Conservation (phyloP, 2,329 filamentous ascomycete genomes). For the Calonectria leucothoes region DNA sequence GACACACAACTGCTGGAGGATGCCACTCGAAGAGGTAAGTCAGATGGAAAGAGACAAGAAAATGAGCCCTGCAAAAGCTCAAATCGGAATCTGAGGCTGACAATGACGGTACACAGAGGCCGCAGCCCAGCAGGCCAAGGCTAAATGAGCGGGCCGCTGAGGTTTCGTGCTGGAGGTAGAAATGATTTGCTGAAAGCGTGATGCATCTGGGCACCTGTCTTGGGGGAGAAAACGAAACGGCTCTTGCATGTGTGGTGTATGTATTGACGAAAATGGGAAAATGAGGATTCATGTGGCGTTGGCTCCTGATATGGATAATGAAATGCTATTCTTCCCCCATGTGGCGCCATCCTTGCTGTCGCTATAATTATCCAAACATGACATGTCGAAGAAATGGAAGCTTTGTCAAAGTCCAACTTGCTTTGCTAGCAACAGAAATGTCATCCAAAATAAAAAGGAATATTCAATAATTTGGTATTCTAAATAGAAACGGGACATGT, state of each 20-base stretch:
- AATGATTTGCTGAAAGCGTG: conserved; percentile 11
- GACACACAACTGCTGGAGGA: conserved; percentile 91
- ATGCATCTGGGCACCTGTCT: conserved; percentile 12
- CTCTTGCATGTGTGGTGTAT: conserved; percentile 31
- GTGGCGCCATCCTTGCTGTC: not conserved
- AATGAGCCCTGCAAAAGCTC: not conserved
- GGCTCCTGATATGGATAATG: conserved; percentile 45
- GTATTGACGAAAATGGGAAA: conserved; percentile 31
- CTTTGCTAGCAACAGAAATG: not conserved
- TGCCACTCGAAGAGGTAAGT: conserved; percentile 84
- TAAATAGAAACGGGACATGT: not conserved
- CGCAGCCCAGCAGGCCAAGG: conserved; percentile 67
- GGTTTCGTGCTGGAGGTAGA: not conserved
- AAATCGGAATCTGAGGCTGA: not conserved
- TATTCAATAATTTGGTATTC: not conserved
- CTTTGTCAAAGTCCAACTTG: not conserved
- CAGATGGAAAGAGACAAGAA: conserved; percentile 29
- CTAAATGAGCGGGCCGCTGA: conserved; percentile 53
- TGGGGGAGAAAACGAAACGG: conserved; percentile 19
- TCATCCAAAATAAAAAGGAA: not conserved
- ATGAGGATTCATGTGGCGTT: conserved; percentile 37
- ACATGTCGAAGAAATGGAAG: not conserved
- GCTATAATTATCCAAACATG: not conserved
- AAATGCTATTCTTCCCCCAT: conserved; percentile 35
- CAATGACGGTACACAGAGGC: conserved; percentile 57